phyloP scores from a whole-genome alignment of 768 basidiomycete species.

The Saitozyma podzolica region DNA sequence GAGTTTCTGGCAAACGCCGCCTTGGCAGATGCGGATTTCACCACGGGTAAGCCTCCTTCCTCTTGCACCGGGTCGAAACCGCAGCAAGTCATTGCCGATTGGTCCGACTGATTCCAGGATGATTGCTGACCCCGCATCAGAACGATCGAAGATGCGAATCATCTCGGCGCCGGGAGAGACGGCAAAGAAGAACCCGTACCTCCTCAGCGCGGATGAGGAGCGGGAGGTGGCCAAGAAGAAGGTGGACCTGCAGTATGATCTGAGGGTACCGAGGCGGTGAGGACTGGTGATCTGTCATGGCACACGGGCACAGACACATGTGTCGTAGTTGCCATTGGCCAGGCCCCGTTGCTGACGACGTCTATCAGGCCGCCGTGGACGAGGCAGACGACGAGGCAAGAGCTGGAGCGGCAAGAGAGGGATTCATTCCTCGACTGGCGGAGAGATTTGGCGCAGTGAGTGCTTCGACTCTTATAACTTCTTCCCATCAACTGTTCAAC shows the following conservation, averaged over 20 bases:
- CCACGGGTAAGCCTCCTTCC: slow-evolving; percentile 67
- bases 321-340: not conserved
- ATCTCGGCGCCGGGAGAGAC: slow-evolving; percentile 44
- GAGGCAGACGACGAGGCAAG: slow-evolving; percentile 69
- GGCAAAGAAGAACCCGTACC: slow-evolving; percentile 71
- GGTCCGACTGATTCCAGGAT: not conserved
- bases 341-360: slow-evolving; percentile 3
- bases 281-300: not conserved
- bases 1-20: slow-evolving; percentile 95
- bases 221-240: slow-evolving; percentile 71
- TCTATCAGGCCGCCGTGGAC: slow-evolving; percentile 74
- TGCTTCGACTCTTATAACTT: slow-evolving; percentile 20
- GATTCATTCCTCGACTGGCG: slow-evolving; percentile 91
- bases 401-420: slow-evolving; percentile 86
- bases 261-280: slow-evolving; percentile 75
- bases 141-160: slow-evolving; percentile 54
- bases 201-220: slow-evolving; percentile 81
- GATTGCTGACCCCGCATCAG: slow-evolving; percentile 27
- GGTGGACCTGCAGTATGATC: slow-evolving; percentile 66
- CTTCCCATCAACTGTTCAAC: no score
- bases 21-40: slow-evolving; percentile 91
- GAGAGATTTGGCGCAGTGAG: slow-evolving; percentile 84
- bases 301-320: not conserved
- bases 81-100: not conserved
- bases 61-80: slow-evolving; percentile 55